These are phyloP conservation scores for Cronartium ribicola DNA, from an alignment of 1,284 basidiomycete species.

Conservation along the genomic window DNA sequence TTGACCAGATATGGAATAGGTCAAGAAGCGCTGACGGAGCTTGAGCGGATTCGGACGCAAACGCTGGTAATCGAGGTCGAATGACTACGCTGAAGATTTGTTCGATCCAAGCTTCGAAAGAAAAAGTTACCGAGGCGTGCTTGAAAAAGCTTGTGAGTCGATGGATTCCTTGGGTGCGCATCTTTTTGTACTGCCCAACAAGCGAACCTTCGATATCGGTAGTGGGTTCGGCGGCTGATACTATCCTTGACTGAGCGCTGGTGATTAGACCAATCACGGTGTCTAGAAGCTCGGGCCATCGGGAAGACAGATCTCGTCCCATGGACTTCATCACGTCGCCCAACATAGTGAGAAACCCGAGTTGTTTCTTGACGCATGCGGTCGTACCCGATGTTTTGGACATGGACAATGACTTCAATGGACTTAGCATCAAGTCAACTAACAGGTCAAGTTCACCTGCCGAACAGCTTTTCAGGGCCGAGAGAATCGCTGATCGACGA, in stretches of 20 bases:
- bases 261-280: slow-evolving; percentile 64
- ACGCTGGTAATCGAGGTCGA: slow-evolving; percentile 69
- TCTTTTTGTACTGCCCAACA: slow-evolving; percentile 17
- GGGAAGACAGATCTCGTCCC: slow-evolving; percentile 63
- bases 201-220: slow-evolving; percentile 9
- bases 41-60: slow-evolving; percentile 85
- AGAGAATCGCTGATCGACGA: slow-evolving; percentile 70
- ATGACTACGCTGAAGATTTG: slow-evolving; percentile 69
- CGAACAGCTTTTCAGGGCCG: slow-evolving; percentile 66
- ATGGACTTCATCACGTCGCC: slow-evolving; percentile 75
- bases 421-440: slow-evolving; percentile 88
- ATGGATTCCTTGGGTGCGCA: slow-evolving; percentile 57
- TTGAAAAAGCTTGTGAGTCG: slow-evolving; percentile 85
- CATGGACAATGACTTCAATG: slow-evolving; percentile 48
- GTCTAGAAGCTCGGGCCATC: slow-evolving; percentile 71
- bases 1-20: slow-evolving; percentile 75
- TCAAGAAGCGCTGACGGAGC: slow-evolving; percentile 84
- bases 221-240: slow-evolving; percentile 4
- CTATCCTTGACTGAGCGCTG: slow-evolving; percentile 59
- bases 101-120: slow-evolving; percentile 71
- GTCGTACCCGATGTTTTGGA: slow-evolving; percentile 40
- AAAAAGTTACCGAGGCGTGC: slow-evolving; percentile 56
- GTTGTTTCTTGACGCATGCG: slow-evolving; percentile 64
- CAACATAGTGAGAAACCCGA: slow-evolving; percentile 78
- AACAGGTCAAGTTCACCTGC: slow-evolving; percentile 71